phyloP scores from a whole-genome alignment of 106 monocot genomes.

The Agapanthus africanus region DNA sequence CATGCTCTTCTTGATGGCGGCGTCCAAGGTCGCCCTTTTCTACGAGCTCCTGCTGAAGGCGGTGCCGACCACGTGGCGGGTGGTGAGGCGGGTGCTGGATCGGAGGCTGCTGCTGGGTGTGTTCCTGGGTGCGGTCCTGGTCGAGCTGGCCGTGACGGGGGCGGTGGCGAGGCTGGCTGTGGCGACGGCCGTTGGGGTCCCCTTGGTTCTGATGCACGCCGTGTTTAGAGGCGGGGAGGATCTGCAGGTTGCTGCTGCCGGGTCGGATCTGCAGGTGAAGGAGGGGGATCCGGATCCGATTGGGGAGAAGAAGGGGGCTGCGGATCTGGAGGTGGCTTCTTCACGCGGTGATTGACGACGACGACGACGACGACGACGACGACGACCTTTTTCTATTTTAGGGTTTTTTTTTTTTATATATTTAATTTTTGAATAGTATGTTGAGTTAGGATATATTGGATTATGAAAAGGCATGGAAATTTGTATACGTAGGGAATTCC shows the following conservation, averaged over 20 bases:
- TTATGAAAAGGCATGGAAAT: too few relatives aligned
- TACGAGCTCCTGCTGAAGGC: conserved; percentile 34
- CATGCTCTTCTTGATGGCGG: conserved; percentile 48
- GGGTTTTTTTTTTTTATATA: too few relatives aligned
- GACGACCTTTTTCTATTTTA: too few relatives aligned
- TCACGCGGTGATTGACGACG: too few relatives aligned
- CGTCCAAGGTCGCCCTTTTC: conserved; percentile 33
- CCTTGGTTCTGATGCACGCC: conserved; percentile 29
- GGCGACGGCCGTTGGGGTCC: conserved; percentile 15
- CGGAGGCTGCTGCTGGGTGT: conserved; percentile 15
- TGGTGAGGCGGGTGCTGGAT: conserved; percentile 25
- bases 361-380: too few relatives aligned
- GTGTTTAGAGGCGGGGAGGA: conserved; percentile 23
- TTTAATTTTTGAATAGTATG: too few relatives aligned
- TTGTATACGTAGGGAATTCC: too few relatives aligned
- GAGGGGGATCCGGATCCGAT: conserved; percentile 20
- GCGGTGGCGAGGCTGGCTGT: conserved; percentile 22
- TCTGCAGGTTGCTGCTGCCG: conserved; percentile 2
- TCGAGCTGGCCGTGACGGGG: conserved; percentile 22
- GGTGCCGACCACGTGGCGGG: conserved; percentile 23
- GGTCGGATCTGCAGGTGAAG: conserved; percentile 10
- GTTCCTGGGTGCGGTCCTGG: conserved; percentile 18
- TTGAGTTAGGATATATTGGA: too few relatives aligned
- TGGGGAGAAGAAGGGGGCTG: conserved; percentile 28
- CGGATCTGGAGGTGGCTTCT: conserved; percentile 15